A percentile compares a stretch with the other conserved stretches of the same genome.
Evolutionary conservation across 306 rosid genomes (phyloP).

Genomic region (Quercus glauca): DNA sequence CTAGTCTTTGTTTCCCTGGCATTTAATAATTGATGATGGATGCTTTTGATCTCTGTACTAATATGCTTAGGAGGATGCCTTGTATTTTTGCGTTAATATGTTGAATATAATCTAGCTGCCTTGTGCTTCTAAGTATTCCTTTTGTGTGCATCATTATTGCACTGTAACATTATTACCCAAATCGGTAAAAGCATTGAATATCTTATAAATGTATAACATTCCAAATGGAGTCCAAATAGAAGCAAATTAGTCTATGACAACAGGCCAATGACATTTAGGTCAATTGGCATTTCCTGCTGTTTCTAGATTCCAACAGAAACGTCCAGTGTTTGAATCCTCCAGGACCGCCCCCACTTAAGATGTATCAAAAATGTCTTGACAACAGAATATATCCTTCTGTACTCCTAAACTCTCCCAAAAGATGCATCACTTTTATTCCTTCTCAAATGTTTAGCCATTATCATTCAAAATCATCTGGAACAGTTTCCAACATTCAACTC

Average conservation of each 20-base stretch:
- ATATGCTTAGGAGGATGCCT: no score
- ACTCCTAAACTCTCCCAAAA: neutral
- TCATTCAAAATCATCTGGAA: neutral
- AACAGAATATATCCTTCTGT: neutral
- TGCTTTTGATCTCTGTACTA: no score
- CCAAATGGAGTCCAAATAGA: no score
- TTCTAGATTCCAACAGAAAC: no score
- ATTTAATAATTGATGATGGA: neutral
- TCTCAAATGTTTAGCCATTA: neutral
- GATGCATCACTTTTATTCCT: neutral
- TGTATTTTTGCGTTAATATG: no score
- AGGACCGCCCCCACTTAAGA: no score
- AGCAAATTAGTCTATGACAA: neutral
- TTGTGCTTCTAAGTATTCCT: neutral
- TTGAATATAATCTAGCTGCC: no score
- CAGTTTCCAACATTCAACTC: neutral
- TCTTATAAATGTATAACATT: no score
- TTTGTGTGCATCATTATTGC: neutral
- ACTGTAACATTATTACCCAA: neutral
- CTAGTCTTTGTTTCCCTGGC: neutral
- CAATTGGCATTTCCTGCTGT: no score
- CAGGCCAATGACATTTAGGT: no score
- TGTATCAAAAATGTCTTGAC: neutral
- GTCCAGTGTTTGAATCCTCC: no score
- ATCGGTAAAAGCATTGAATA: no score